Percentiles rank a stretch among this genome's conserved stretches.
These are phyloP conservation scores for Pyrus bretschneideri DNA, from an alignment of 306 rosid genomes.

Conservation along the genomic window DNA sequence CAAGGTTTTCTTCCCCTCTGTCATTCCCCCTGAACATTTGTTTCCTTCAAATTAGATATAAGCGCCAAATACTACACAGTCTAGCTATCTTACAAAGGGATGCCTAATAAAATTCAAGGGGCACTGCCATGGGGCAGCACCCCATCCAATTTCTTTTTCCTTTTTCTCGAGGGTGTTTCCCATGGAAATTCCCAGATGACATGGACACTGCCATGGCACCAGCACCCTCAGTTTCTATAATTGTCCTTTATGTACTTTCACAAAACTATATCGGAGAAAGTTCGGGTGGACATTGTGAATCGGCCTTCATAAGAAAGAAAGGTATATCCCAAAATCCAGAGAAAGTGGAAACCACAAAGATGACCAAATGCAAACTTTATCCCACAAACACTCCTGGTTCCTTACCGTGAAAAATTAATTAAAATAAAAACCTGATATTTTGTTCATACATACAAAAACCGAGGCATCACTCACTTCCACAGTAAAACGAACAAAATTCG, in stretches of 20 bases:
- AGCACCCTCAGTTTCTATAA: neutral
- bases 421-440: no score
- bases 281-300: neutral
- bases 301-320: no score
- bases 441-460: no score
- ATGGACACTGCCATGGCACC: neutral
- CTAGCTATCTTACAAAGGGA: neutral
- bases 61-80: neutral
- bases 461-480: neutral
- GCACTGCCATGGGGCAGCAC: neutral
- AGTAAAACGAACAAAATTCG: neutral
- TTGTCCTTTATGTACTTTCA: neutral
- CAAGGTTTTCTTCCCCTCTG: constrained; percentile 64
- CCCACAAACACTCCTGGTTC: no score
- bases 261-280: neutral
- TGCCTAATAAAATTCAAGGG: neutral
- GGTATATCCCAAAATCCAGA: no score
- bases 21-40: constrained; percentile 68
- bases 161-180: neutral
- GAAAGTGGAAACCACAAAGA: no score
- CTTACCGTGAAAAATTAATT: no score
- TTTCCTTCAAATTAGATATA: neutral
- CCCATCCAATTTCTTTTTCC: neutral
- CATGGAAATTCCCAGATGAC: neutral
- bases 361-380: no score